Conservation (phyloP, 371 early-diverging fungal species). For the Cokeromyces recurvatus region DNA sequence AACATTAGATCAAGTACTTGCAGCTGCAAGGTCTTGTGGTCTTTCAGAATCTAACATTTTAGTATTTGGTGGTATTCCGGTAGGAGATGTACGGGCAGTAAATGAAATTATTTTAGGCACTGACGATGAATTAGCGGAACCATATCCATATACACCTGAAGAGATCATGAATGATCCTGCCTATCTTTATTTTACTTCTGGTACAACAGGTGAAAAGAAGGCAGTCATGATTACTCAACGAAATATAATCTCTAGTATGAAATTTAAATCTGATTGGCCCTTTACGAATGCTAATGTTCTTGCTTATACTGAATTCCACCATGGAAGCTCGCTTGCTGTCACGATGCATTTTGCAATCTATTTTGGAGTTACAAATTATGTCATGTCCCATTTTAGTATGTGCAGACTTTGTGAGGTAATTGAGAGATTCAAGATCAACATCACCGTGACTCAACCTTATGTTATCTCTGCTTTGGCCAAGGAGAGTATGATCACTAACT, state of each 20-base stretch:
- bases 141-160: constrained; percentile 3
- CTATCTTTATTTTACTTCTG: constrained; percentile 24
- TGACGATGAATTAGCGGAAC: constrained; percentile 1
- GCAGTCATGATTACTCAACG: constrained; percentile 10
- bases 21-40: constrained; percentile 46
- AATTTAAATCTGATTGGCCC: neutral
- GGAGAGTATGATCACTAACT: constrained; percentile 49
- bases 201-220: constrained; percentile 28
- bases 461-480: constrained; percentile 43
- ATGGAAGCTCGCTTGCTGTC: constrained; percentile 4
- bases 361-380: neutral
- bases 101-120: constrained; percentile 2
- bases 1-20: constrained; percentile 32
- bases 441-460: constrained; percentile 63
- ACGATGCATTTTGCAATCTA: neutral
- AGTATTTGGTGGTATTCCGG: constrained; percentile 39
- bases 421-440: constrained; percentile 53
- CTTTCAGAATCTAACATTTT: constrained; percentile 44
- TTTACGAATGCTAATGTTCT: neutral
- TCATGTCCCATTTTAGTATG: constrained; percentile 61
- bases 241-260: neutral
- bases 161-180: constrained; percentile 8
- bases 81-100: constrained; percentile 23
- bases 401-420: constrained; percentile 43
- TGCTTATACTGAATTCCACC: constrained; percentile 8